Conservation (phyloP, 164 flowering plant species). For the Warburgia ugandensis region DNA sequence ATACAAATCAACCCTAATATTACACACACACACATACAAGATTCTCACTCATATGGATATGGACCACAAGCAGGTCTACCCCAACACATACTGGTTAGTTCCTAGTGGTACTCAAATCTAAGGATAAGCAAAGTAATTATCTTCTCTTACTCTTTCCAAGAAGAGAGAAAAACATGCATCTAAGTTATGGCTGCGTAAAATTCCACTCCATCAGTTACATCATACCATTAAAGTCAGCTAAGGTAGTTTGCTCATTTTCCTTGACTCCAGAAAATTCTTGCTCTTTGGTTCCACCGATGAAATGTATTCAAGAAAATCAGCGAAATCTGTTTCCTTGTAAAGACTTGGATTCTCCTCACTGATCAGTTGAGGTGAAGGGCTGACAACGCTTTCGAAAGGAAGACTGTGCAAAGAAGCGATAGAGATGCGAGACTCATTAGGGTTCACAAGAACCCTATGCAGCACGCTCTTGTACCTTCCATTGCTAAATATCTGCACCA, state of each 20-base stretch:
- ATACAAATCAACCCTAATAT: too few species aligned
- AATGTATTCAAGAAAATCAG: conserved; percentile 46
- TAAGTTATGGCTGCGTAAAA: too few species aligned
- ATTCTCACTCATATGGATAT: too few species aligned
- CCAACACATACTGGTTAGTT: too few species aligned
- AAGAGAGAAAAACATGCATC: too few species aligned
- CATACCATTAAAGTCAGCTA: too few species aligned
- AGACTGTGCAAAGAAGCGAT: conserved; percentile 74
- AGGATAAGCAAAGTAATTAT: too few species aligned
- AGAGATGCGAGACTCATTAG: conserved; percentile 41
- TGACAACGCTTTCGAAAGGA: conserved; percentile 30
- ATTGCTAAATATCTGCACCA: conserved; percentile 76
- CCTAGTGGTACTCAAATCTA: too few species aligned
- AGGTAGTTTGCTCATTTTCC: conserved; percentile 50
- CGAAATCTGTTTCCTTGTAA: conserved; percentile 65
- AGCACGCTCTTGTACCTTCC: conserved; percentile 82
- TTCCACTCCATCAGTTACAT: too few species aligned
- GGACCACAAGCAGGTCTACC: too few species aligned
- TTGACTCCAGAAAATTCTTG: conserved; percentile 64
- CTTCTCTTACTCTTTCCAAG: too few species aligned
- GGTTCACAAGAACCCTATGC: conserved; percentile 65
- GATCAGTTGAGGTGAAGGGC: conserved; percentile 49
- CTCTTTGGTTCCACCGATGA: conserved; percentile 50
- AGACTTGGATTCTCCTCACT: conserved; percentile 44
- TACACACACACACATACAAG: too few species aligned